A percentile compares a stretch with the other conserved stretches of the same genome.
phyloP scores from a whole-genome alignment of 1,284 basidiomycete species.

The Puccinia polysora region DNA sequence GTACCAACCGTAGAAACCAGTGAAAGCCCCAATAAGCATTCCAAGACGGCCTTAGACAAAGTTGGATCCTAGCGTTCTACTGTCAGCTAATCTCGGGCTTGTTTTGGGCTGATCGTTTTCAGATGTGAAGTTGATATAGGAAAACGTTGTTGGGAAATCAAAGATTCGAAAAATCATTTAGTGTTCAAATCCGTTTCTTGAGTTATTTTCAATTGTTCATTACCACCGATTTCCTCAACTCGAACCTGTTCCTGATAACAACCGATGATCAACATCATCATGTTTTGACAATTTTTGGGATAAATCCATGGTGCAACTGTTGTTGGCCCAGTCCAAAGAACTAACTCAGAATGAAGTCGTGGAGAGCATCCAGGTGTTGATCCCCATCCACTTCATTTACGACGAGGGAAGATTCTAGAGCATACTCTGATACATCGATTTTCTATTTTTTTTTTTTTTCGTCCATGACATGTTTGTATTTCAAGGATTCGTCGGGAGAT shows the following conservation, averaged over 20 bases:
- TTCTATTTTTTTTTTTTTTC: background rate
- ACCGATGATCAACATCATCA: background rate
- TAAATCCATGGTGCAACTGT: no score
- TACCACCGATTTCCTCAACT: background rate
- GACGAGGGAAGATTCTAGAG: background rate
- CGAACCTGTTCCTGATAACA: background rate
- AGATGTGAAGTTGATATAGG: slow-evolving; percentile 4
- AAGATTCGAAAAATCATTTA: slow-evolving; percentile 4
- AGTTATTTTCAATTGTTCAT: slow-evolving; percentile 8
- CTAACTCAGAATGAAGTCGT: slow-evolving; percentile 30
- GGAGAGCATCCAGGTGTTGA: slow-evolving; percentile 28
- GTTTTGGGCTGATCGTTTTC: no score
- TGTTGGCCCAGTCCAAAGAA: slow-evolving; percentile 4
- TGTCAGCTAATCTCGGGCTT: no score
- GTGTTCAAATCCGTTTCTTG: slow-evolving; percentile 17
- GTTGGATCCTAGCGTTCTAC: no score
- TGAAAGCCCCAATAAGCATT: no score
- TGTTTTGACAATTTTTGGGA: background rate
- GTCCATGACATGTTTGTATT: no score
- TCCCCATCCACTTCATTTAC: background rate
- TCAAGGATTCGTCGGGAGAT: slow-evolving; percentile 29
- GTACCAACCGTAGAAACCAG: no score
- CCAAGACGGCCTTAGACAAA: no score
- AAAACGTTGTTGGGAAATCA: slow-evolving; percentile 20
- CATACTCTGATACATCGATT: background rate